Conservation (phyloP, 176 grass and related monocot genomes). For the Eleusine coracana region DNA sequence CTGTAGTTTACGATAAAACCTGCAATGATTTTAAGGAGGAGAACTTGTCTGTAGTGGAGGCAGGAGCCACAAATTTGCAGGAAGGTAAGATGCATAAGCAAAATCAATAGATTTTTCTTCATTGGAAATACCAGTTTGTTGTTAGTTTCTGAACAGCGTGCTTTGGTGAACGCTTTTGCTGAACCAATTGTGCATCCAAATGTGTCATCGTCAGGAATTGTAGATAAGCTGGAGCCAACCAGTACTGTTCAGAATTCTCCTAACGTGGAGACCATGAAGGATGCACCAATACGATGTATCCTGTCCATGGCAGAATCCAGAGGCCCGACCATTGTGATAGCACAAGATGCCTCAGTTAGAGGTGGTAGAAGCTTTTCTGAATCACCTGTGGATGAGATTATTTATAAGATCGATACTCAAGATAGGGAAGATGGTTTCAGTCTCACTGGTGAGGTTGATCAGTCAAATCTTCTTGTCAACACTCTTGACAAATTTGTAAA, state of each 20-base stretch:
- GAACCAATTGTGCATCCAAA: conserved; percentile 17
- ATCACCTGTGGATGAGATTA: conserved; percentile 19
- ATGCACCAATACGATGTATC: conserved; percentile 51
- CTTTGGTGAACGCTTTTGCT: neutral
- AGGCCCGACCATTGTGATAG: conserved; percentile 22
- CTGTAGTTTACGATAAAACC: neutral
- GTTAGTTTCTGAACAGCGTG: neutral
- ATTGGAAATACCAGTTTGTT: neutral
- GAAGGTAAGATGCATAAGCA: neutral
- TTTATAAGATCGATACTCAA: conserved; percentile 20
- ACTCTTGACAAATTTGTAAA: conserved; percentile 31
- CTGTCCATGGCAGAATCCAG: conserved; percentile 26
- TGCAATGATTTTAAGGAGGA: conserved; percentile 25
- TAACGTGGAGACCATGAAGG: conserved; percentile 12
- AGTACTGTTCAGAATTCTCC: conserved; percentile 1
- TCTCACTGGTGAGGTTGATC: neutral
- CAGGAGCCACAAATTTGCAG: neutral
- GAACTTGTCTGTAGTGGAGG: neutral
- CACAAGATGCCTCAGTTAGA: conserved; percentile 17
- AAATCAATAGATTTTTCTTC: neutral
- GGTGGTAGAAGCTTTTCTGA: conserved; percentile 10
- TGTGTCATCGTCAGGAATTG: conserved; percentile 16
- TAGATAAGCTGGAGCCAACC: neutral
- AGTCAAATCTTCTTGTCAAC: conserved; percentile 22
- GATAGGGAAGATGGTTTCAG: conserved; percentile 21